Evolutionary conservation across 257 asterid species (phyloP), one percentile per base, ranked within the genome.

Genomic region (Paulownia fortunei): DNA sequence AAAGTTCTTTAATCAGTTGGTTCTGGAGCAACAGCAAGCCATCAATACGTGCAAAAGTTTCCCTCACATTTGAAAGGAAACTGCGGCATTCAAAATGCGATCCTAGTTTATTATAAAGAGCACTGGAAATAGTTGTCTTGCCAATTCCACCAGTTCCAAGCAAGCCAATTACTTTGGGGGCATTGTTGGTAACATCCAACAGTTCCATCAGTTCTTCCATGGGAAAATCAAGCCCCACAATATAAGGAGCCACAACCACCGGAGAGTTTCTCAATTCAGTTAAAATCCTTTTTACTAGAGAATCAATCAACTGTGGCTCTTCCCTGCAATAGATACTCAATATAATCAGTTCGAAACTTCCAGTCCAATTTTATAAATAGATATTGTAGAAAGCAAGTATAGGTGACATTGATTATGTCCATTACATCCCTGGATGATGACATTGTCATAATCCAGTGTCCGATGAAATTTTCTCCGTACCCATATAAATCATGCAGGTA

Each of bases 121-220:
- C 80, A 19, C 68, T 83, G 51, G 76, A 65, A 47, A 79, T 75
- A 12, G 86, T 83, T 6, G 84, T 83, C 83, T 83, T 83, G 23
- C 86, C 87, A 39, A 84, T 75, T 65, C 87, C 87, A 27, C 87
- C 82, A 62, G 76, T 76, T n/a, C 87, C 87, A 6, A 68, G 52
- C 7, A 83, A 15, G 16, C 70, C 84, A 36, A 83, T 5, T 11
- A 76, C 64, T 41, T 3, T 52, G 32, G 76, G 75, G 10, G 62
- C 80, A 72, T 66, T 72, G 60, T 3, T 63, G n/a, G 56, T 80
- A 16, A 60, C 51, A 21, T 83, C 62, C 34, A 83, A 37, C 62
- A 58, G 62, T 46, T 16, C 70, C 67, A 42, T 55, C 52, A 83
- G 30, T 36, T 67, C 49, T 39, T 59, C 47, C 7, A 80, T 18